Base-by-base conservation (phyloP, 2,329 filamentous ascomycete species). In the Hymenoscyphus repandus region DNA sequence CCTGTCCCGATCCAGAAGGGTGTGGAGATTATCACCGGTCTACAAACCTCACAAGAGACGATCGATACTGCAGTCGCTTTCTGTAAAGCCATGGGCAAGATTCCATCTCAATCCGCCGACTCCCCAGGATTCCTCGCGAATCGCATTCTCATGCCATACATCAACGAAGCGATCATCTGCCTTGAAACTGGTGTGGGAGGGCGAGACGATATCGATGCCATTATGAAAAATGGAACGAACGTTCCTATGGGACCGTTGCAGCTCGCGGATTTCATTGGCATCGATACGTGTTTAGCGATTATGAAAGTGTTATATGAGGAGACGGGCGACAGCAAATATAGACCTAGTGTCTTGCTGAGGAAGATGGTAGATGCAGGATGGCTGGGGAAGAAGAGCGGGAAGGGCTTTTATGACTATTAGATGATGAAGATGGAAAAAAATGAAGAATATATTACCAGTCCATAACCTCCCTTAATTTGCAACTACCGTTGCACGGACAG, bases 221-320 rank as follows among this genome's bases (percentile, higher is more conserved):
- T 99, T 63, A 99, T 99, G 93, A 97, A 96, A 80, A 96, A 96
- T 62, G 93, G 93, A 42, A 99, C 93, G 18, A 96, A 96, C 66
- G 93, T 99, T 37, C 93, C 93, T 20, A 99, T 99, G 93, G 93
- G 93, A 0, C 93, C 93, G 9, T 75, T 99, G 58, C 85, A 90
- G 64, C 73, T 99, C 62, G 93, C 93, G 2, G 93, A 99, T 70
- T 99, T 99, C 65, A 97, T 99, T 64, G 93, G 93, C 6, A 77
- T 99, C 40, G 93, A 99, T 68, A 99, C 93, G 0, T 99, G 93
- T 66, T 74, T 97, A 55, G 84, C 92, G 18, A 99, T 99, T 64
- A 99, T 99, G 93, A 90, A 88, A 70, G 93, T 97, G 3, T 70
- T 99, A 64, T 83, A 97, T 66, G 76, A 82, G 53, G 91, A 97